Base-by-base conservation (phyloP, 371 early-diverging fungal genomes). In the Mortierella sp. region DNA sequence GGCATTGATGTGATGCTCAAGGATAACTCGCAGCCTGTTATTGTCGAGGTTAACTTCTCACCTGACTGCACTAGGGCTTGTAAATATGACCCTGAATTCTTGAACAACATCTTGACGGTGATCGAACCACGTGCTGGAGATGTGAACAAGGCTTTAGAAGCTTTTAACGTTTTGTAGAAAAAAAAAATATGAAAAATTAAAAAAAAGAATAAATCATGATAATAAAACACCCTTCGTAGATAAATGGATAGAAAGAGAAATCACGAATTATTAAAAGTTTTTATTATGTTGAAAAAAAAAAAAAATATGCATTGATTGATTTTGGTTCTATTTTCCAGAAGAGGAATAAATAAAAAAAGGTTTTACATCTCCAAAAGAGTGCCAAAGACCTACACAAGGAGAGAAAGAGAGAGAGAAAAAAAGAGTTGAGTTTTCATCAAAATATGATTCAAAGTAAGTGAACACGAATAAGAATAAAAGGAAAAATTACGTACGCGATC, bases 401-500 rank as follows among this genome's bases (percentile, higher is more conserved):
- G 17, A 64, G 9, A 58, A 43, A 43, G 2, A 34, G 3, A 9
- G 8, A 26, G 31, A 37, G 26, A 29, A 9, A 23, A 40, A 43
- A 66, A 28, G 19, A 32, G 26, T 12, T 22, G 65, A 22, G 56
- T 54, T n/a, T n/a, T n/a, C n/a, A n/a, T n/a, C n/a, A n/a, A n/a
- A n/a, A n/a, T n/a, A n/a, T 32, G 53, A 55, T n/a, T 28, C 12
- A 28, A 56, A 37, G 15, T 13, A 7, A 68, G 22, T 35, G 43
- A 35, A 43, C 19, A 22, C 5, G 5, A 17, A 29, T 4, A 23
- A 9, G 43, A 40, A 57, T 40, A 31, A 54, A 19, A 42, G 8
- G 42, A 37, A n/a, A 23, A n/a, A 60, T 28, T 6, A 68, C 72
- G 56, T 17, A 95, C 88, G 70, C 89, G 85, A 85, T 98, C 98